These are phyloP conservation scores for Daldinia loculata DNA, from an alignment of 495 filamentous ascomycete species.

Conservation along the genomic window DNA sequence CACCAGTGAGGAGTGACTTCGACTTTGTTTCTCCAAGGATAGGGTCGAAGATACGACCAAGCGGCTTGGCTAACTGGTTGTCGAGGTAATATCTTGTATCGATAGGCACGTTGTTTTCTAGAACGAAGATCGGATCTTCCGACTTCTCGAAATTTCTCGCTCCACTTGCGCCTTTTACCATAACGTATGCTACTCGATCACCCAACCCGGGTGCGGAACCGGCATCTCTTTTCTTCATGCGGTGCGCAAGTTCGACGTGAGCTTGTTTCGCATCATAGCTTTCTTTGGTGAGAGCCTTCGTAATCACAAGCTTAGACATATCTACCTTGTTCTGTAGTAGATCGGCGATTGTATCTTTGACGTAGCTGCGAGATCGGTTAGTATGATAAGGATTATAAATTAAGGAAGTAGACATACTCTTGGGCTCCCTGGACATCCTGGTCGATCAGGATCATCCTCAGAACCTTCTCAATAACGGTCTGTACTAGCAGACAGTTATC, in stretches of 20 bases:
- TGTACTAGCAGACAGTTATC: slow-evolving; percentile 97
- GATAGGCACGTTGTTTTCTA: slow-evolving; percentile 97
- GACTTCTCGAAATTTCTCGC: slow-evolving; percentile 94
- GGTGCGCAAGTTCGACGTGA: slow-evolving; percentile 89
- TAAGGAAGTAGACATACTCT: slow-evolving; percentile 70
- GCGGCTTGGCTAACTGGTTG: slow-evolving; percentile 94
- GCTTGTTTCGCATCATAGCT: slow-evolving; percentile 89
- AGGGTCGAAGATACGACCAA: slow-evolving; percentile 95
- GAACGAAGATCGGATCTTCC: slow-evolving; percentile 94
- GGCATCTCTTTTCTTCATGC: slow-evolving; percentile 95
- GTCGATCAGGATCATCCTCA: slow-evolving; percentile 95
- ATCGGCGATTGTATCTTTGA: slow-evolving; percentile 95
- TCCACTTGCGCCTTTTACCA: slow-evolving; percentile 87
- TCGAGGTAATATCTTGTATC: slow-evolving; percentile 99
- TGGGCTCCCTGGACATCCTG: slow-evolving; percentile 87
- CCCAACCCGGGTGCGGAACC: slow-evolving; percentile 94
- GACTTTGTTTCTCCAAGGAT: slow-evolving; percentile 93
- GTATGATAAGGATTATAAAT: slow-evolving; percentile 13
- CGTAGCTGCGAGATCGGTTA: slow-evolving; percentile 69
- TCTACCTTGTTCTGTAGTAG: slow-evolving; percentile 97
- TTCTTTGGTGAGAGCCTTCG: slow-evolving; percentile 89
- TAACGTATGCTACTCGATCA: slow-evolving; percentile 98
- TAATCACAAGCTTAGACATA: slow-evolving; percentile 99
- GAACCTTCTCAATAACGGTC: slow-evolving; percentile 95
- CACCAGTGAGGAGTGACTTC: slow-evolving; percentile 80